Conservation (phyloP, 2,329 filamentous ascomycete genomes). For the Penicillium italicum region DNA sequence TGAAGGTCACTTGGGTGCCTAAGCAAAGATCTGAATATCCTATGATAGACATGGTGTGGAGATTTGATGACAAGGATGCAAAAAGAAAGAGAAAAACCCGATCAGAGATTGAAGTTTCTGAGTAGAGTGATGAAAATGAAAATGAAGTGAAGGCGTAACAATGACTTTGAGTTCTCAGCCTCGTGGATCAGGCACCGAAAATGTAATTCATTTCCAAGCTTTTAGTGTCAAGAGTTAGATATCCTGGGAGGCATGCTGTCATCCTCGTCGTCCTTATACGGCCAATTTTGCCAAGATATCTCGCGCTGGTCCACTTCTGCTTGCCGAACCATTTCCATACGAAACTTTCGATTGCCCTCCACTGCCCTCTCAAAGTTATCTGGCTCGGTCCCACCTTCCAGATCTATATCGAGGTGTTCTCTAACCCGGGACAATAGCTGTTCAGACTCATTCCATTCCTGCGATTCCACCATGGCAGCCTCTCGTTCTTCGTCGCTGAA, state of each 20-base stretch:
- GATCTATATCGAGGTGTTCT: slow-evolving; percentile 23
- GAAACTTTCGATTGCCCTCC: slow-evolving; percentile 19
- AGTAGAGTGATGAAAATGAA: too few relatives aligned
- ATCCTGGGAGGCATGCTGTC: slow-evolving; percentile 12
- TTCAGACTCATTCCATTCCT: slow-evolving; percentile 28
- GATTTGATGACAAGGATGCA: too few relatives aligned
- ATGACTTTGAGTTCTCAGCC: too few relatives aligned
- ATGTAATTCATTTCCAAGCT: too few relatives aligned
- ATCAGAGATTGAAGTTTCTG: too few relatives aligned
- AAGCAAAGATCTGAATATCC: too few relatives aligned
- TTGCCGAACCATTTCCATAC: slow-evolving; percentile 25
- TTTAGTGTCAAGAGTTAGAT: too few relatives aligned
- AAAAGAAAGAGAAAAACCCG: too few relatives aligned
- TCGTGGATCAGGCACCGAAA: too few relatives aligned
- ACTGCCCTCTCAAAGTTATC: slow-evolving; percentile 24
- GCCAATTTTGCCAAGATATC: slow-evolving; percentile 27
- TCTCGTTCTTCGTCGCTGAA: slow-evolving; percentile 23
- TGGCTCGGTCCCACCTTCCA: slow-evolving; percentile 26
- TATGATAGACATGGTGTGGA: too few relatives aligned
- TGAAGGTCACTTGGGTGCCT: too few relatives aligned
- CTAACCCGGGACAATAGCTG: slow-evolving; percentile 19
- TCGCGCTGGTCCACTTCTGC: slow-evolving; percentile 18
- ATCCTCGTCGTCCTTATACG: slow-evolving; percentile 26
- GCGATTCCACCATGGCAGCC: slow-evolving; percentile 20
- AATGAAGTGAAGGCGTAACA: too few relatives aligned